Evolutionary conservation across 164 flowering plant genomes (phyloP), one percentile per base, ranked within the genome.

Genomic region (Sextonia rubra): DNA sequence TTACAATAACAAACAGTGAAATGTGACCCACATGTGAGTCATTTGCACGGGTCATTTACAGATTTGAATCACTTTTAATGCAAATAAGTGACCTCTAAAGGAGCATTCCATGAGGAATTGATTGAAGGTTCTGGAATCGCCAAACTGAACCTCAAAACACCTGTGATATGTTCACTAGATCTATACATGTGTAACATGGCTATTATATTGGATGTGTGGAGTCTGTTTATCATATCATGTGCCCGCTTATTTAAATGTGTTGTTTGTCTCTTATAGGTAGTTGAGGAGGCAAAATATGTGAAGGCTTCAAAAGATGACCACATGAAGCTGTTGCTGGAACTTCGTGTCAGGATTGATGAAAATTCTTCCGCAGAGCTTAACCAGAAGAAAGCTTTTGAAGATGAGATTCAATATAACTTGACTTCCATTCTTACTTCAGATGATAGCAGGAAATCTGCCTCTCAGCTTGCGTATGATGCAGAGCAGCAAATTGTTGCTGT

Each of bases 401-500:
- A 90, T 80, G 97, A 96, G 81, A 77, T 91, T 72, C 87, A 85
- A 66, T 81, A 75, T 78, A 82, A 74, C 83, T 84, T 93, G 73
- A 84, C 72, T 49, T 27, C 71, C 37, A 84, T 93, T 76, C 86
- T 90, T 72, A 79, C 89, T 73, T 88, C 88, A 4, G 98, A 96
- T 86, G 93, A 93, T 49, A 81, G 82, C 69, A 86, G 98, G 79
- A 88, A 90, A 83, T 82, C 85, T 83, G 85, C 86, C 32, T 88
- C 80, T 75, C 97, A 86, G 82, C 94, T 93, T 75, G 79, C 86
- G 66, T 75, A 81, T 84, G 99, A 93, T 76, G 99, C 92, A 79
- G 86, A 92, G 76, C 97, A 90, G 81, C 97, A 96, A 83, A 86
- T 83, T 83, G 86, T 87, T 75, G 84, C 95, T 71, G 99, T 96